These are phyloP conservation scores for Hygrophoropsis aurantiaca DNA, from an alignment of 768 basidiomycete species.

Conservation along the genomic window DNA sequence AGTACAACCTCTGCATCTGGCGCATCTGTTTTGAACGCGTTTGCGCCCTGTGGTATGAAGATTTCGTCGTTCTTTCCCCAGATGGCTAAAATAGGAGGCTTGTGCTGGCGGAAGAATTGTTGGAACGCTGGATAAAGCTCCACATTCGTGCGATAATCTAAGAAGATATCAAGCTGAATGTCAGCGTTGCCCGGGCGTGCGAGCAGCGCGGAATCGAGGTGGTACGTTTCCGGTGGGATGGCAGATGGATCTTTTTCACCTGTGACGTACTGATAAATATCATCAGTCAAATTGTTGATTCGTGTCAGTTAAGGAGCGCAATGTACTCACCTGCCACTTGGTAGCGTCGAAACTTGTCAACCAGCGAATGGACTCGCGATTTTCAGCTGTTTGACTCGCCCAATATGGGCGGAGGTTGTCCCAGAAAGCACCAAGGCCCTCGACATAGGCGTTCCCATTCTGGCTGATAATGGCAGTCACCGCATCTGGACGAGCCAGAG, in stretches of 20 bases:
- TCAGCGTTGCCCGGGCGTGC: slow-evolving; percentile 39
- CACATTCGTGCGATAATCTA: slow-evolving; percentile 42
- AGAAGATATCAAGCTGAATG: slow-evolving; percentile 44
- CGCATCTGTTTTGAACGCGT: slow-evolving; percentile 41
- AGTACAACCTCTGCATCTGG: slow-evolving; percentile 37
- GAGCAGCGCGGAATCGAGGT: slow-evolving; percentile 43
- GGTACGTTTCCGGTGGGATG: slow-evolving; percentile 38
- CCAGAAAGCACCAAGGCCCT: slow-evolving; percentile 45
- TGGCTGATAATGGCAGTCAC: slow-evolving; percentile 47
- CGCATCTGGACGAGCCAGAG: slow-evolving; percentile 38
- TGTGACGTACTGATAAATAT: slow-evolving; percentile 32
- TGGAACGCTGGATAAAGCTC: slow-evolving; percentile 45
- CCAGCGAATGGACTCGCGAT: slow-evolving; percentile 21
- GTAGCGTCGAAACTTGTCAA: slow-evolving; percentile 30
- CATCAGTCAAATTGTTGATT: not conserved
- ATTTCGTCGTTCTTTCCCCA: slow-evolving; percentile 49
- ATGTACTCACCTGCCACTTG: slow-evolving; percentile 30
- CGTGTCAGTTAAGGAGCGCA: too few species aligned
- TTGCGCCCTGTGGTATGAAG: slow-evolving; percentile 44
- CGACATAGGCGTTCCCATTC: slow-evolving; percentile 50
- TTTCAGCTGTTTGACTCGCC: slow-evolving; percentile 25
- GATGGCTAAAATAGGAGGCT: slow-evolving; percentile 43
- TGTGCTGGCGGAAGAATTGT: slow-evolving; percentile 37
- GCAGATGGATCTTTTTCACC: slow-evolving; percentile 36
- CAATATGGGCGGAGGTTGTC: slow-evolving; percentile 31